These are phyloP conservation scores for Trebouxiophyceae sp. DNA, from an alignment of 163 green algal genomes.

Conservation along the genomic window DNA sequence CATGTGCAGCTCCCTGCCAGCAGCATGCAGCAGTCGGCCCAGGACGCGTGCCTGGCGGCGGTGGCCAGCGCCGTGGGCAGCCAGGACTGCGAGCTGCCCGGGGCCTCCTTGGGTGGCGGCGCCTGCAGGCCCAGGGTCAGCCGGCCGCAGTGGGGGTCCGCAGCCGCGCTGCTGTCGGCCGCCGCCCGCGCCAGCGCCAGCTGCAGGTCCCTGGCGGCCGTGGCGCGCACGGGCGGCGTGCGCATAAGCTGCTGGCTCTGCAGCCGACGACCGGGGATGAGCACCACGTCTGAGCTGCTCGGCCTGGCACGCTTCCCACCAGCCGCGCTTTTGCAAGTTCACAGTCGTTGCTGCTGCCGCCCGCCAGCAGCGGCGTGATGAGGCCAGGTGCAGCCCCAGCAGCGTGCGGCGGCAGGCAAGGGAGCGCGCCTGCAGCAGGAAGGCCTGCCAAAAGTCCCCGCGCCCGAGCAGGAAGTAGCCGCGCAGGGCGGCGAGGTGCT, in stretches of 20 bases:
- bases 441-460: slow-evolving; percentile 75
- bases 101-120: neutral
- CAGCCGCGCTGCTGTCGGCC: slow-evolving; percentile 44
- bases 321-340: no score
- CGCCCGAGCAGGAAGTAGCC: slow-evolving; percentile 71
- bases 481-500: slow-evolving; percentile 59
- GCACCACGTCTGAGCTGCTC: no score
- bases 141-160: slow-evolving; percentile 41
- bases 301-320: no score
- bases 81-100: no score
- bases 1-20: no score
- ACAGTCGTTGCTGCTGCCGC: no score
- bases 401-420: neutral
- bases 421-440: slow-evolving; percentile 54
- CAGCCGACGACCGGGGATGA: no score
- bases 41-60: no score
- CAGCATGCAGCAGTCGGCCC: no score
- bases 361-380: no score
- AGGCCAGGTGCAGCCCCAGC: no score
- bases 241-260: slow-evolving; percentile 30
- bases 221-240: slow-evolving; percentile 32
- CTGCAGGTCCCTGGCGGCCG: slow-evolving; percentile 37
- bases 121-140: slow-evolving; percentile 29
- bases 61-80: no score
- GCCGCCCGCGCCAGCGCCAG: slow-evolving; percentile 51